These are phyloP conservation scores for Mycena haematopus DNA, from an alignment of 768 basidiomycete species.

Conservation along the genomic window DNA sequence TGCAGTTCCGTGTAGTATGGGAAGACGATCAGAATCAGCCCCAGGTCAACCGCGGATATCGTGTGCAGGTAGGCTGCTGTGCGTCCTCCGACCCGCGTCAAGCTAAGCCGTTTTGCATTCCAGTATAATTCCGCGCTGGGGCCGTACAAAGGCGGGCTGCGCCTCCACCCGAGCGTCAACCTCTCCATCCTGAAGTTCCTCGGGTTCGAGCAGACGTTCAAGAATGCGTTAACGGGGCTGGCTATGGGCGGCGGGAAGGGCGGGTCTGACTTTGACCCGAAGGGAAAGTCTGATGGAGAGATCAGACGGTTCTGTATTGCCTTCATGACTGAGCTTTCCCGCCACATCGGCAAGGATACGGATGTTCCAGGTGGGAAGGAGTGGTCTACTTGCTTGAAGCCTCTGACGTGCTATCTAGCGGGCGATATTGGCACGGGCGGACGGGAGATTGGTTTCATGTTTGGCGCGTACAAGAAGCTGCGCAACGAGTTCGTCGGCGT, in stretches of 20 bases:
- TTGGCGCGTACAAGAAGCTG: slow-evolving; percentile 79
- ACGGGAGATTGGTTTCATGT: slow-evolving; percentile 78
- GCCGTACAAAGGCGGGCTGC: slow-evolving; percentile 81
- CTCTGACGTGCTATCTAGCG: slow-evolving; percentile 39
- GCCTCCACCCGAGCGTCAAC: slow-evolving; percentile 81
- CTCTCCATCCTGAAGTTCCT: slow-evolving; percentile 86
- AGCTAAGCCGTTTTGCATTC: slow-evolving; percentile 1
- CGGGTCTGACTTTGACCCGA: slow-evolving; percentile 82
- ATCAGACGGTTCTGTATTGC: slow-evolving; percentile 73
- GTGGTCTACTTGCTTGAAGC: neutral
- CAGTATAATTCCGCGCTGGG: slow-evolving; percentile 81
- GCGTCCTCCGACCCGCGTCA: neutral
- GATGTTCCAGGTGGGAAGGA: slow-evolving; percentile 67
- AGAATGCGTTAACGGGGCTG: slow-evolving; percentile 79
- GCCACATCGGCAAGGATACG: slow-evolving; percentile 75
- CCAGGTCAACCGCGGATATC: slow-evolving; percentile 77
- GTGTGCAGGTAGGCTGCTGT: slow-evolving; percentile 61
- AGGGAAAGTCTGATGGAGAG: slow-evolving; percentile 78
- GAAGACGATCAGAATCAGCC: slow-evolving; percentile 70
- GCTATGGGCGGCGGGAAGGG: slow-evolving; percentile 85
- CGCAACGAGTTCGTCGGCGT: slow-evolving; percentile 74
- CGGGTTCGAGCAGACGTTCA: slow-evolving; percentile 83
- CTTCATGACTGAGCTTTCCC: slow-evolving; percentile 78
- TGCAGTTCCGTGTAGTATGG: slow-evolving; percentile 81
- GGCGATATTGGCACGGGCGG: slow-evolving; percentile 79